A percentile compares a stretch with the other conserved stretches of the same genome.
These are phyloP conservation scores for Globisporangium rhizosaccharum DNA, from an alignment of 352 stramenopile genomes.

Conservation along the genomic window DNA sequence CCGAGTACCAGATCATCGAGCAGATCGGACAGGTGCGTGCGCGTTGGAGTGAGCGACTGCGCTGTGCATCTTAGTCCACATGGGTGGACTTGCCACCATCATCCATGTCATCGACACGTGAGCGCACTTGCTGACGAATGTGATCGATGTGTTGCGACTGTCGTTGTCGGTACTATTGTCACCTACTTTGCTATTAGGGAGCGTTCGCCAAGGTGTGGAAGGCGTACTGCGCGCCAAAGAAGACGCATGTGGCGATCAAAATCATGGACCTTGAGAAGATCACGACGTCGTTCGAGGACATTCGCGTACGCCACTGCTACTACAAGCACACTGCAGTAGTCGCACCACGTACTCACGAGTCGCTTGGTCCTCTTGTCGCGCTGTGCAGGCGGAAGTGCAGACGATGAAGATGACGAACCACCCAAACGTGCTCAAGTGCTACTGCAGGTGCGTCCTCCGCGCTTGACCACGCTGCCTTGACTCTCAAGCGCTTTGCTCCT, in stretches of 20 bases:
- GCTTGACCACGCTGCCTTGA: background rate
- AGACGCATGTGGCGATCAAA: slow-evolving; percentile 94
- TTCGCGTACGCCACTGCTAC: slow-evolving; percentile 42
- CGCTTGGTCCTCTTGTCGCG: background rate
- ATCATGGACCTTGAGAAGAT: slow-evolving; percentile 99
- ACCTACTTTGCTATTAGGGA: slow-evolving; percentile 49
- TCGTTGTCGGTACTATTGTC: background rate
- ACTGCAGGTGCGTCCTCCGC: slow-evolving; percentile 68
- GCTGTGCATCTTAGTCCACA: background rate
- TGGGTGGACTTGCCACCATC: background rate
- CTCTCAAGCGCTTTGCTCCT: background rate
- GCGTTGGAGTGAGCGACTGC: background rate
- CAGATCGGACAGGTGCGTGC: slow-evolving; percentile 75
- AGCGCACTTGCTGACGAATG: background rate
- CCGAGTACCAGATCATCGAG: slow-evolving; percentile 88
- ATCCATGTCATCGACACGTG: background rate
- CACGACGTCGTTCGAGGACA: slow-evolving; percentile 92
- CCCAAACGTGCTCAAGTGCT: slow-evolving; percentile 97
- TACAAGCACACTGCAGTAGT: background rate
- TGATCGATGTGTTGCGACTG: background rate
- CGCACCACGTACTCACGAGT: background rate
- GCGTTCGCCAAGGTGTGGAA: slow-evolving; percentile 98
- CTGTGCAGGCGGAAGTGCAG: slow-evolving; percentile 89
- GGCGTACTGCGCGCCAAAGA: slow-evolving; percentile 87
- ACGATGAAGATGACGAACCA: slow-evolving; percentile 99